These are phyloP conservation scores for Amaranthus tricolor DNA, from an alignment of 179 eudicot genomes.

Conservation along the genomic window DNA sequence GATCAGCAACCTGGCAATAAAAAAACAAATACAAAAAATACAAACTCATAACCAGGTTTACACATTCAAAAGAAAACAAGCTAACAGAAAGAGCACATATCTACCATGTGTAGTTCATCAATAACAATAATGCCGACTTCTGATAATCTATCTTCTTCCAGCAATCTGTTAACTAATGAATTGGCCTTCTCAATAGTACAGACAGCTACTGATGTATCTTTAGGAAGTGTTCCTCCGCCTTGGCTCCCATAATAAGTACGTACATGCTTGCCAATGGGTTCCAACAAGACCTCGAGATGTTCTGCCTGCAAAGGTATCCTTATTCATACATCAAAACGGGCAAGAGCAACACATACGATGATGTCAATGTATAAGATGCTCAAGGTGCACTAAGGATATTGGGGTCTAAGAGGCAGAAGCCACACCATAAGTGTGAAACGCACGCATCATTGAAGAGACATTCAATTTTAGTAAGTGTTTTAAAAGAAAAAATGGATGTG, in stretches of 20 bases:
- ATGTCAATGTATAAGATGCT: too few relatives aligned
- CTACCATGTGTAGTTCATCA: slow-evolving; percentile 99
- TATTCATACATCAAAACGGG: slow-evolving; percentile 6
- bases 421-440: too few relatives aligned
- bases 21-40: slow-evolving; percentile 25
- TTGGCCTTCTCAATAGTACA: slow-evolving; percentile 99
- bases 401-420: too few relatives aligned
- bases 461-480: too few relatives aligned
- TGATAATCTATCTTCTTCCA: slow-evolving; percentile 95
- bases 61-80: neutral
- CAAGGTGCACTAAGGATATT: too few relatives aligned
- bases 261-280: slow-evolving; percentile 91
- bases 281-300: slow-evolving; percentile 82
- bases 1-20: slow-evolving; percentile 89
- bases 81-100: slow-evolving; percentile 9
- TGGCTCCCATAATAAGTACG: slow-evolving; percentile 96
- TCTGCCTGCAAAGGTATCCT: slow-evolving; percentile 57
- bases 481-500: too few relatives aligned
- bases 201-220: slow-evolving; percentile 95
- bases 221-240: slow-evolving; percentile 94
- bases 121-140: slow-evolving; percentile 97
- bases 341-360: neutral
- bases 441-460: too few relatives aligned
- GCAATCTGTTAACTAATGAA: slow-evolving; percentile 80
- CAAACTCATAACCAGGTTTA: neutral